Evolutionary conservation across 2,329 filamentous ascomycete genomes (phyloP), one percentile per base, ranked within the genome.

Genomic region (Cercospora brassicicola): DNA sequence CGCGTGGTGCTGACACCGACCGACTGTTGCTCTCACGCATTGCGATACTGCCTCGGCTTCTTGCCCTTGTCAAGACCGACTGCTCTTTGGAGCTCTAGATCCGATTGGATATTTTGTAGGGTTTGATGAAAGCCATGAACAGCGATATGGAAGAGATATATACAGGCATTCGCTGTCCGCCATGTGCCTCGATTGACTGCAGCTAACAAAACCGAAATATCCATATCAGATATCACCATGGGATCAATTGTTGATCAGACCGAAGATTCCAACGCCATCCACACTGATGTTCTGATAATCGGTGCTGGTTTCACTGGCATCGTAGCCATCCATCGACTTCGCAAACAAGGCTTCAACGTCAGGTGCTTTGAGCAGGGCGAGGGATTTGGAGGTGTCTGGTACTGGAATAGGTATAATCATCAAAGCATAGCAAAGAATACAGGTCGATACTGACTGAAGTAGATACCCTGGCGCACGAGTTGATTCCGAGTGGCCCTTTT

Each of bases 401-500:
- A 77, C 64, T 79, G 78, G 77, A 78, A 78, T 53, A 70, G 76
- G 61, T 78, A 76, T 66, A 75, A 65, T 11, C 8, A 10, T 8
- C n/a, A 9, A 10, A 26, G 15, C 20, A 1, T 28, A 13, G 7
- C 20, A 15, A 26, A 13, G 4, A n/a, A 1, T 4, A 6, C n/a
- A 48, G 11, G 3, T 36, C 13, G 8, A 26, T 60, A 18, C 9
- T 56, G 33, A 61, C 33, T 23, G 15, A 3, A 4, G 3, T n/a
- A 68, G 67, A 57, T 81, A 80, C 71, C 79, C 75, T n/a, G 79
- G 83, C 2, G 83, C 83, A 7, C 77, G 82, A n/a, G 83, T 84
- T 4, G 83, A 84, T 66, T 81, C 79, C 0, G 79, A 82, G 70
- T 77, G 80, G 1, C 83, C 83, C 0, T 79, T 83, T 20, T 85